phyloP scores from a whole-genome alignment of 2,329 filamentous ascomycete genomes.

The Tolypocladium guangdongense region DNA sequence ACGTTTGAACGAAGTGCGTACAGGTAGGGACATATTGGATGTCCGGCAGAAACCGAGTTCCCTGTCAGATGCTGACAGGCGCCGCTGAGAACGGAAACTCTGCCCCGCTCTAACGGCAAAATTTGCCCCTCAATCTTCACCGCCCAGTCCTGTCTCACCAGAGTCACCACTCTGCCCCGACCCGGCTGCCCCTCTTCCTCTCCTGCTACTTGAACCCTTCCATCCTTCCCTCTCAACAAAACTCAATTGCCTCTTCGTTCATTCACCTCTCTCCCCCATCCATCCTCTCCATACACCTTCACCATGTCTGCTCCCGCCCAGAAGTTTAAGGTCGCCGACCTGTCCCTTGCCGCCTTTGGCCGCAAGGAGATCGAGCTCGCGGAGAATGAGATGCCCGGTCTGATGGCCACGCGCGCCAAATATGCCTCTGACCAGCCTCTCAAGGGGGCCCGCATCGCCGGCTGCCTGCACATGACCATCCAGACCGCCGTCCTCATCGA shows the following conservation, averaged over 20 bases:
- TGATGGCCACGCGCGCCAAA: conserved; percentile 89
- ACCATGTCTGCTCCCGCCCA: conserved; percentile 69
- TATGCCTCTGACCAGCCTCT: conserved; percentile 91
- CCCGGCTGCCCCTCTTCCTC: conserved; percentile 1
- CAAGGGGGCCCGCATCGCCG: conserved; percentile 88
- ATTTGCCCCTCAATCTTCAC: conserved; percentile 6
- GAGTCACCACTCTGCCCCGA: conserved; percentile 5
- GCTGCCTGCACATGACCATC: conserved; percentile 99
- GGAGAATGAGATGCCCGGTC: conserved; percentile 93
- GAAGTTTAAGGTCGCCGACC: conserved; percentile 98
- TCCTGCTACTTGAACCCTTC: conserved; percentile 10
- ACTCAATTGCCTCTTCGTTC: conserved; percentile 5
- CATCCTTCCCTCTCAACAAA: conserved; percentile 10
- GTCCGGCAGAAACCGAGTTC: neutral
- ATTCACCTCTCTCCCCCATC: conserved; percentile 6
- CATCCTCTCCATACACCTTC: conserved; percentile 10
- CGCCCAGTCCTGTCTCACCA: conserved; percentile 6
- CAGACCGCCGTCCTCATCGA: conserved; percentile 99
- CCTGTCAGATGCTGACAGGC: neutral
- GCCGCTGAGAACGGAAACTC: neutral
- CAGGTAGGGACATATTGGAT: neutral
- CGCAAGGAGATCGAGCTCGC: conserved; percentile 98
- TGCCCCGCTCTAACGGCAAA: conserved; percentile 1
- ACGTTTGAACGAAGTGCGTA: neutral
- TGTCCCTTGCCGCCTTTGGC: conserved; percentile 94